phyloP scores from a whole-genome alignment of 1,284 basidiomycete species.

The Meira miltonrushii region DNA sequence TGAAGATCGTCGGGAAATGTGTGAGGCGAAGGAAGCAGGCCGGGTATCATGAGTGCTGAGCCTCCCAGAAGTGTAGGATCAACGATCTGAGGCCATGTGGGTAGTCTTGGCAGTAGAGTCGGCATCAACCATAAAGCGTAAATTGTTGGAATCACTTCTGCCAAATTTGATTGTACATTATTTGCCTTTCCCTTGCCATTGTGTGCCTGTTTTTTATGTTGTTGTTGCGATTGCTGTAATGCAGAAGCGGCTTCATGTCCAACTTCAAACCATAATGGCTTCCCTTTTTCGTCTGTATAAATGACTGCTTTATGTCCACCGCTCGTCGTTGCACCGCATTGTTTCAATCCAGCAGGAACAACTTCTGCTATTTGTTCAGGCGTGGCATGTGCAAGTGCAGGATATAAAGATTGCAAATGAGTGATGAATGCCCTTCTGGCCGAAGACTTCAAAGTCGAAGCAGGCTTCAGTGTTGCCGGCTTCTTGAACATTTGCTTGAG shows the following conservation, averaged over 20 bases:
- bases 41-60: constrained; percentile 12
- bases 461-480: constrained; percentile 11
- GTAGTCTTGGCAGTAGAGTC: constrained; percentile 7
- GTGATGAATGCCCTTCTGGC: constrained; percentile 7
- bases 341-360: constrained; percentile 6
- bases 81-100: constrained; percentile 9
- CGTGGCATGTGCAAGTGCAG: background rate
- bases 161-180: background rate
- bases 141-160: constrained; percentile 11
- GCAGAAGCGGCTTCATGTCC: constrained; percentile 4
- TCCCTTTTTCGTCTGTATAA: constrained; percentile 10
- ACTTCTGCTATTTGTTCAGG: constrained; percentile 6
- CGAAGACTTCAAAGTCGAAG: constrained; percentile 10
- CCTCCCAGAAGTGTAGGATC: constrained; percentile 9
- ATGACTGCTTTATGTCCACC: constrained; percentile 13
- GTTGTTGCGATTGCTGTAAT: constrained; percentile 6
- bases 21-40: constrained; percentile 7
- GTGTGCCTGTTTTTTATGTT: constrained; percentile 1
- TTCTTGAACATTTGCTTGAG: constrained; percentile 10
- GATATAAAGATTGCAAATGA: constrained; percentile 11
- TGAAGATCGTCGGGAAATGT: constrained; percentile 9
- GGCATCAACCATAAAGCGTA: constrained; percentile 10
- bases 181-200: constrained; percentile 1
- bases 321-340: constrained; percentile 8
- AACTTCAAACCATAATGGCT: constrained; percentile 12